Base-by-base conservation (phyloP, 2,329 filamentous ascomycete genomes). In the Claviceps arundinis region DNA sequence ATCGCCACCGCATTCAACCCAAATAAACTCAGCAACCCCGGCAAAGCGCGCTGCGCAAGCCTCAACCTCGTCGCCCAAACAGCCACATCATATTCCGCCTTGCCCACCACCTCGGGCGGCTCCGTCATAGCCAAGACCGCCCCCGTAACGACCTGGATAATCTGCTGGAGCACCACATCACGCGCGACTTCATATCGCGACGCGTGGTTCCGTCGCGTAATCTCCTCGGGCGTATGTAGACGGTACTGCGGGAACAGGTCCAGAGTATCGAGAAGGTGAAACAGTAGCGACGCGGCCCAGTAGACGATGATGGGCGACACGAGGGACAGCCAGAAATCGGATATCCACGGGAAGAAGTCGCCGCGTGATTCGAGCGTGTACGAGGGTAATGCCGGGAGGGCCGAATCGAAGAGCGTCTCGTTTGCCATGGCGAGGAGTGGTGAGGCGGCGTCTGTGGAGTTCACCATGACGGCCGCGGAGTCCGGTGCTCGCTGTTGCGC, bases 221-320 rank as follows among this genome's bases (percentile, higher is more conserved):
- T 85, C 69, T 97, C 91, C 50, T 89, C 89, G 14, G 93, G 93
- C 0, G 93, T 97, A 70, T 98, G 93, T 43, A 98, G 76, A 56
- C 93, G 85, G 70, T 97, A 96, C 62, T 94, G 81, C 17, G 90
- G 84, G 66, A 91, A 95, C 40, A 91, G 72, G 67, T 96, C 88
- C 70, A 84, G 83, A 54, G 82, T 74, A 70, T 98, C 93, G 62
- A 97, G 82, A 59, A 83, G 64, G 73, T 97, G 91, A 73, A 95
- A 98, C 65, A 91, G 71, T 65, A 87, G 70, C 19, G 91, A 97
- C 37, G 94, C 71, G 22, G 73, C 70, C 93, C 93, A 98, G 76
- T 98, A 98, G 53, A 85, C 86, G 60, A 88, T 65, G 55, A 96
- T 78, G 34, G 90, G 90, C 14, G 86, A 72, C 47, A 90, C 67